Percentiles rank a stretch among this genome's conserved stretches.
Conservation (phyloP, 768 basidiomycete species). For the Peribolospora baueri region DNA sequence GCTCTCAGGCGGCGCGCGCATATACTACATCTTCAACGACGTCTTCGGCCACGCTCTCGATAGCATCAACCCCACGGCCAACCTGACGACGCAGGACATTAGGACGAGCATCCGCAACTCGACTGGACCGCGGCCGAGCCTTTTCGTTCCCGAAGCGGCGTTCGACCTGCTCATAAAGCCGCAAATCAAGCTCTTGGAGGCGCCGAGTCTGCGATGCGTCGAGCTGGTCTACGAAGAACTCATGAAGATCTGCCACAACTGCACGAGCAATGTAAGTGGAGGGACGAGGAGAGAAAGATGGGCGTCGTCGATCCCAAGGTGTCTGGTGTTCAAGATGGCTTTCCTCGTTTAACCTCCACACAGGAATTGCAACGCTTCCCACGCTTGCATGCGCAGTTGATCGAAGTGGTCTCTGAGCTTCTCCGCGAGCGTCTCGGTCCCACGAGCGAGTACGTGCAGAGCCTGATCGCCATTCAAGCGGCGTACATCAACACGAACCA, state of each 20-base stretch:
- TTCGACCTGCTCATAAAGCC: slow-evolving; percentile 94
- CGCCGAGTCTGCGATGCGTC: slow-evolving; percentile 82
- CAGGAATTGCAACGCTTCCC: slow-evolving; percentile 95
- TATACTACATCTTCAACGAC: slow-evolving; percentile 99
- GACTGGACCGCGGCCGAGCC: slow-evolving; percentile 79
- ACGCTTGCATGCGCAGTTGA: slow-evolving; percentile 65
- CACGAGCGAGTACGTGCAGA: slow-evolving; percentile 86
- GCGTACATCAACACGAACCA: slow-evolving; percentile 99
- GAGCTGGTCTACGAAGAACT: slow-evolving; percentile 96
- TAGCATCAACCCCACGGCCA: slow-evolving; percentile 69
- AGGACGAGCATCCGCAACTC: slow-evolving; percentile 96
- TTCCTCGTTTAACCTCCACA: neutral
- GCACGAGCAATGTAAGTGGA: slow-evolving; percentile 51
- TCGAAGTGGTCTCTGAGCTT: slow-evolving; percentile 91
- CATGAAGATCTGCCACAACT: slow-evolving; percentile 98
- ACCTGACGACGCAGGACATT: slow-evolving; percentile 81
- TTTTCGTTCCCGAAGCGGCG: slow-evolving; percentile 91
- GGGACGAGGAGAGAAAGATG: too few species aligned
- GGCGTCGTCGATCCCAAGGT: too few species aligned
- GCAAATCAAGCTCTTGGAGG: slow-evolving; percentile 85
- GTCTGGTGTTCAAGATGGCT: too few species aligned
- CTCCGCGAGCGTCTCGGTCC: slow-evolving; percentile 85
- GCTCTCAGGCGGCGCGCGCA: slow-evolving; percentile 84
- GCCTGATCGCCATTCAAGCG: slow-evolving; percentile 85
- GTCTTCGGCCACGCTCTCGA: slow-evolving; percentile 80